These are phyloP conservation scores for Venturia pyrina DNA, from an alignment of 2,329 filamentous ascomycete species.

Conservation along the genomic window DNA sequence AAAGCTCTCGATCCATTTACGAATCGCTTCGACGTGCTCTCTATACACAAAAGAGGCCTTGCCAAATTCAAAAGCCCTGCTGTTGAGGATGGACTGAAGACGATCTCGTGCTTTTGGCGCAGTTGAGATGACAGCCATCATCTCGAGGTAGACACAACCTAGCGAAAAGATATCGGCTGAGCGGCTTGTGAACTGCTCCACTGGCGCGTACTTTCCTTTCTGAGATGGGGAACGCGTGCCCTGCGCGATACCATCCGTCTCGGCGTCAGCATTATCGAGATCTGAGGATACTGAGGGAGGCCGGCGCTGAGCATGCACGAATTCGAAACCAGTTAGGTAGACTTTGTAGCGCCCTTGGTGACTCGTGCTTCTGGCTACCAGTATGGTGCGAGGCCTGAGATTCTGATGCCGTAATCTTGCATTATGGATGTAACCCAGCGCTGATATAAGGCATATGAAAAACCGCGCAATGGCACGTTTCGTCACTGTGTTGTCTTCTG, in stretches of 20 bases:
- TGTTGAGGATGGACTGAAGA: not conserved
- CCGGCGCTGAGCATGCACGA: not conserved
- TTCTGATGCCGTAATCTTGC: not conserved
- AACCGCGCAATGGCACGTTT: not conserved
- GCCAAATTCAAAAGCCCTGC: not conserved
- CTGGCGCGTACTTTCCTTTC: not conserved
- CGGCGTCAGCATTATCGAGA: not conserved
- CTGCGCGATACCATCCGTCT: not conserved
- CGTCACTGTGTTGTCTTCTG: too few species aligned
- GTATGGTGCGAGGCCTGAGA: not conserved
- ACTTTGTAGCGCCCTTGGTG: not conserved
- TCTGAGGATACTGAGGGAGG: not conserved
- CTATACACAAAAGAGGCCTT: not conserved
- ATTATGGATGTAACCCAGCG: not conserved
- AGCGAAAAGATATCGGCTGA: conserved; percentile 6
- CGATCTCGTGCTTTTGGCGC: not conserved
- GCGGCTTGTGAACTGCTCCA: not conserved
- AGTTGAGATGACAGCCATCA: not conserved
- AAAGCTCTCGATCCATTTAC: not conserved
- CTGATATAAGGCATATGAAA: not conserved
- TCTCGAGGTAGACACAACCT: conserved; percentile 5
- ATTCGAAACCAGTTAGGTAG: conserved; percentile 1
- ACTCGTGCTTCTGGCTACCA: not conserved
- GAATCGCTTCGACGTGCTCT: not conserved
- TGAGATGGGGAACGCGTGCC: not conserved